Percentiles rank a stretch among this genome's conserved stretches.
These are phyloP conservation scores for Stagonosporopsis cucurbitacearum DNA, from an alignment of 2,329 filamentous ascomycete genomes.

Conservation along the genomic window DNA sequence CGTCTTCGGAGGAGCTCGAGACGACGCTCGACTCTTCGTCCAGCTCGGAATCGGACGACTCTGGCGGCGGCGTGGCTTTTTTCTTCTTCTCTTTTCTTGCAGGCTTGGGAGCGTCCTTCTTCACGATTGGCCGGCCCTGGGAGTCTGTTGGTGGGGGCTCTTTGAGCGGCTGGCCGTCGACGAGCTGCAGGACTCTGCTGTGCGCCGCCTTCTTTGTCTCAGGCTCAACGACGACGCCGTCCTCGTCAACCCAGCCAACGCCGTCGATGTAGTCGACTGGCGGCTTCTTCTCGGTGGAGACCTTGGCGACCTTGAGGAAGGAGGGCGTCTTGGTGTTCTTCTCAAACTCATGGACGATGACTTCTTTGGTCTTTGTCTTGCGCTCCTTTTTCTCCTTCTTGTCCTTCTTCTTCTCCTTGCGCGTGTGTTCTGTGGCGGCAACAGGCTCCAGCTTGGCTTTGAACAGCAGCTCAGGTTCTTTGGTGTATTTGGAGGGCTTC, in stretches of 20 bases:
- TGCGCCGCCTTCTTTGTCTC: constrained; percentile 49
- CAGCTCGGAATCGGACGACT: constrained; percentile 33
- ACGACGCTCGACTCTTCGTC: constrained; percentile 45
- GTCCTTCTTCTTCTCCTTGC: constrained; percentile 53
- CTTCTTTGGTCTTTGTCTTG: constrained; percentile 58
- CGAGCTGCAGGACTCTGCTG: constrained; percentile 42
- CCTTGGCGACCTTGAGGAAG: constrained; percentile 71
- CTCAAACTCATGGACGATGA: constrained; percentile 86
- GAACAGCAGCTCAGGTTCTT: constrained; percentile 81
- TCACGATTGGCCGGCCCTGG: constrained; percentile 25
- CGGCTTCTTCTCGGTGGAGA: constrained; percentile 54
- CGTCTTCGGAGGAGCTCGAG: constrained; percentile 45
- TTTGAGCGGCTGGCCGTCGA: constrained; percentile 26
- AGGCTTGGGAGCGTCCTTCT: constrained; percentile 24
- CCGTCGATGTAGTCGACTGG: constrained; percentile 76
- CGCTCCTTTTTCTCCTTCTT: constrained; percentile 67
- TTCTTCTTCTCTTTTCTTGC: constrained; percentile 31
- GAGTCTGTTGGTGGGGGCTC: constrained; percentile 26
- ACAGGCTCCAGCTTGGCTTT: constrained; percentile 73
- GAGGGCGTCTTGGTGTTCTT: constrained; percentile 82
- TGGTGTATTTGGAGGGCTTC: constrained; percentile 78
- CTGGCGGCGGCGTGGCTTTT: constrained; percentile 33
- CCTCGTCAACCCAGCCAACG: constrained; percentile 84
- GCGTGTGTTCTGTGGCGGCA: constrained; percentile 43
- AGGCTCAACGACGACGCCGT: constrained; percentile 76